Percentiles rank a stretch among this genome's conserved stretches.
phyloP scores from a whole-genome alignment of 2,329 filamentous ascomycete species.

The Ascochyta lentis region DNA sequence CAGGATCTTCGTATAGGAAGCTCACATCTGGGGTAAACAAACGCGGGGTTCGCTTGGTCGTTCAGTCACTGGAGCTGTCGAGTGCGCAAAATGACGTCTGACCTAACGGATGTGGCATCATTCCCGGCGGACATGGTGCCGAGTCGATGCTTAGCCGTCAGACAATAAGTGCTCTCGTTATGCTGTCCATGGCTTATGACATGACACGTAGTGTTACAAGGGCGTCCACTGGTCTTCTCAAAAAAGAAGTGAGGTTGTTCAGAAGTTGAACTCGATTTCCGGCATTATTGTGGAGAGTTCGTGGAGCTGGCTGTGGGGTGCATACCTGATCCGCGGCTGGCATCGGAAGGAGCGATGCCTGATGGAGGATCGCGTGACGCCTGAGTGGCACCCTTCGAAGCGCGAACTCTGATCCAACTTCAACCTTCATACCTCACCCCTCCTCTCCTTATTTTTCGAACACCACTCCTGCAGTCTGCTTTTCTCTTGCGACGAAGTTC shows the following conservation, averaged over 20 bases:
- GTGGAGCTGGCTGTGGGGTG: conserved; percentile 12
- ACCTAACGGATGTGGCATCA: background rate
- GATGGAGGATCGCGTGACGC: conserved; percentile 12
- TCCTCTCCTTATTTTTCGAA: background rate
- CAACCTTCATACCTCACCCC: conserved; percentile 6
- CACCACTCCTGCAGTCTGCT: no score
- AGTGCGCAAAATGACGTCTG: conserved; percentile 12
- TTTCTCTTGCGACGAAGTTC: background rate
- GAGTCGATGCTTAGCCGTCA: background rate
- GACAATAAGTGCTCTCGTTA: background rate
- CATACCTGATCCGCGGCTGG: conserved; percentile 5
- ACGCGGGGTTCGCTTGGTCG: conserved; percentile 11
- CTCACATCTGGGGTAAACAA: conserved; percentile 8
- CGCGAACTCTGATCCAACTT: conserved; percentile 12
- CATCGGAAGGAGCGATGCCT: conserved; percentile 13
- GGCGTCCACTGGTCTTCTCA: background rate
- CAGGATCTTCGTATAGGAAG: background rate
- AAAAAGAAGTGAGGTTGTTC: background rate
- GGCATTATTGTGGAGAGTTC: conserved; percentile 10
- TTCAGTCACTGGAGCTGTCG: conserved; percentile 14
- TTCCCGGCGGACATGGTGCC: background rate
- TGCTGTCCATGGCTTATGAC: background rate
- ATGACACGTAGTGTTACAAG: background rate
- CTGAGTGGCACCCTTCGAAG: conserved; percentile 6
- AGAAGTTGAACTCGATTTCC: background rate